phyloP scores from a whole-genome alignment of 2,329 filamentous ascomycete genomes.

The Botrytis deweyae region DNA sequence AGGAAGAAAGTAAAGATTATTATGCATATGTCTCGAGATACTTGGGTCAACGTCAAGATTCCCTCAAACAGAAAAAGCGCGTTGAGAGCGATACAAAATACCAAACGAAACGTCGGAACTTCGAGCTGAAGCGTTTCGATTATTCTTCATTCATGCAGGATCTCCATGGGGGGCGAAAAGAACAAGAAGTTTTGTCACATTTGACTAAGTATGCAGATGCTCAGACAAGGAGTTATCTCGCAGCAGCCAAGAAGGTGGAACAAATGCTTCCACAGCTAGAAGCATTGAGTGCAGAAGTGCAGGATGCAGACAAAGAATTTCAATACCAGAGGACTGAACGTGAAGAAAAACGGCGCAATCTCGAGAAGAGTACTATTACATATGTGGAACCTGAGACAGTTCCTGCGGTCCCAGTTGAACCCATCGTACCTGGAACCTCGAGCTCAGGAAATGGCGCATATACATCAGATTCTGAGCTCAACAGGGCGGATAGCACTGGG shows the following conservation, averaged over 20 bases:
- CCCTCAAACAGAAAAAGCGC: conserved; percentile 95
- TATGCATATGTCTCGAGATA: conserved; percentile 95
- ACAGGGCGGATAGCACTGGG: conserved; percentile 67
- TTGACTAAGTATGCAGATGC: conserved; percentile 91
- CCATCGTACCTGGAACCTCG: conserved; percentile 39
- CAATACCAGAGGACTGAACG: conserved; percentile 92
- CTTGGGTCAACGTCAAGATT: conserved; percentile 93
- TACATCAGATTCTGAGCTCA: conserved; percentile 66
- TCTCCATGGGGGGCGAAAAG: conserved; percentile 96
- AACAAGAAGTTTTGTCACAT: conserved; percentile 93
- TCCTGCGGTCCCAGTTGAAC: conserved; percentile 46
- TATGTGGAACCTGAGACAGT: conserved; percentile 69
- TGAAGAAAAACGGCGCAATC: conserved; percentile 84
- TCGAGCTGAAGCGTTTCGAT: conserved; percentile 96
- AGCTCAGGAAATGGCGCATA: conserved; percentile 41
- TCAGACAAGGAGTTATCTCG: conserved; percentile 80
- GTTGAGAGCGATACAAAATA: conserved; percentile 95
- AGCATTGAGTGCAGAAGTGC: conserved; percentile 84
- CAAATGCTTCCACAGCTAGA: conserved; percentile 84
- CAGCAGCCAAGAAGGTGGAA: conserved; percentile 83
- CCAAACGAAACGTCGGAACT: conserved; percentile 87
- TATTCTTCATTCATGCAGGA: conserved; percentile 99
- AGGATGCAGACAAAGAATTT: conserved; percentile 92
- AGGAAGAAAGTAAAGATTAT: conserved; percentile 98
- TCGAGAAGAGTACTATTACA: conserved; percentile 82